Base-by-base conservation (phyloP, 2,329 filamentous ascomycete genomes). In the Pyrenochaeta sp. region DNA sequence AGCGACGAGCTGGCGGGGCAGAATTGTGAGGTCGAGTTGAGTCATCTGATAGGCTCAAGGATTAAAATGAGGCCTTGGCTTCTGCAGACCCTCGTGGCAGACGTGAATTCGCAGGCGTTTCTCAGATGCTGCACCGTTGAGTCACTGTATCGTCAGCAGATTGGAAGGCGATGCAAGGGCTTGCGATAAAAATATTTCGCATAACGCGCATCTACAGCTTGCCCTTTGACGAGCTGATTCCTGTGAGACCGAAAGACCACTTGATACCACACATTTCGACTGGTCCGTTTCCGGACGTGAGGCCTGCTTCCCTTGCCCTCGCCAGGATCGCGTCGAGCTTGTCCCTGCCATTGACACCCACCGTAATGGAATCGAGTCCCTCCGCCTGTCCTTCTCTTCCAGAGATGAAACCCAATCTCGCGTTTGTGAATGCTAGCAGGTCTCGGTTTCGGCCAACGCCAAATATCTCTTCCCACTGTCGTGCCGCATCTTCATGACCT, bases 381-480 rank as follows among this genome's bases (percentile, higher is more conserved):
- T 72, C 73, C 4, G 51, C 44, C 29, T 59, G 42, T 3, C 67
- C 69, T 13, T 70, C 52, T 36, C 47, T 41, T 0, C 72, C 67
- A 6, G 57, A 42, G 4, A 73, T 45, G 41, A 77, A 77, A 1
- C 55, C 62, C 34, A 77, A 34, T 20, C 61, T 55, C 4, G 66
- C 60, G 32, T 69, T 68, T 6, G 60, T 67, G 21, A 66, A 63
- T 0, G 68, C 75, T 10, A 77, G 51, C 21, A 71, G 55, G 40
- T 72, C 73, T 15, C 69, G 68, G 14, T 72, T 75, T 60, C 74
- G 72, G 3, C 44, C 63, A 0, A 76, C 60, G 1, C 66, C 66
- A 50, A 77, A 77, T 0, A 68, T 53, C 6, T 68, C 55, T 44
- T 73, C 67, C 74, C 75, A 77, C 44, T 74, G 65, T 26, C 63